Conservation (phyloP, 2,329 filamentous ascomycete species). For the Spiromastix sp. region DNA sequence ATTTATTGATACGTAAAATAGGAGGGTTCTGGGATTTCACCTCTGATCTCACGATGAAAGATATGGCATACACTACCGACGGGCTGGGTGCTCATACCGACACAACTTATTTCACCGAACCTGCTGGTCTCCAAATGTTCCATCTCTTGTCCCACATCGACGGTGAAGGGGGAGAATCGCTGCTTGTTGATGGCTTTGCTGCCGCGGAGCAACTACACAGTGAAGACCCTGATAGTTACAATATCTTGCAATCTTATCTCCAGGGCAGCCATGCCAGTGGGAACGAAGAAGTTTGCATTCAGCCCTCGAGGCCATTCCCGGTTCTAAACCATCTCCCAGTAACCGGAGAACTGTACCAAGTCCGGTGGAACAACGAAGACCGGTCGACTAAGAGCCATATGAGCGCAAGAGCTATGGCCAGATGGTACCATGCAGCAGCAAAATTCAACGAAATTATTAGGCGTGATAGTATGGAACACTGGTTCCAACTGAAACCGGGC, state of each 20-base stretch:
- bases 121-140: slow-evolving; percentile 82
- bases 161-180: slow-evolving; percentile 57
- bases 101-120: slow-evolving; percentile 91
- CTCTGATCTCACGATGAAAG: slow-evolving; percentile 74
- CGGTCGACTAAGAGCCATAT: slow-evolving; percentile 57
- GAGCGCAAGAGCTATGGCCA: slow-evolving; percentile 36
- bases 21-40: slow-evolving; percentile 77
- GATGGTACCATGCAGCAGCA: slow-evolving; percentile 73
- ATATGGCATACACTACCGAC: slow-evolving; percentile 84
- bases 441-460: slow-evolving; percentile 63
- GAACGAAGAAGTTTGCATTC: slow-evolving; percentile 71
- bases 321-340: slow-evolving; percentile 54
- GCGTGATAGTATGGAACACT: slow-evolving; percentile 57
- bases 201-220: slow-evolving; percentile 52
- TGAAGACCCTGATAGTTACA: slow-evolving; percentile 47
- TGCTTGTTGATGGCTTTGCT: slow-evolving; percentile 79
- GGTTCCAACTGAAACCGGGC: slow-evolving; percentile 73
- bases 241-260: slow-evolving; percentile 44
- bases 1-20: slow-evolving; percentile 9
- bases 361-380: slow-evolving; percentile 93
- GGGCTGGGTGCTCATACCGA: slow-evolving; percentile 81
- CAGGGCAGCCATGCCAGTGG: slow-evolving; percentile 78
- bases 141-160: slow-evolving; percentile 73
- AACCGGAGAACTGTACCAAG: slow-evolving; percentile 43
- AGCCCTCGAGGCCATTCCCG: slow-evolving; percentile 58